Conservation (phyloP, 805 yeast species). For the Suhomyces pyralidae region DNA sequence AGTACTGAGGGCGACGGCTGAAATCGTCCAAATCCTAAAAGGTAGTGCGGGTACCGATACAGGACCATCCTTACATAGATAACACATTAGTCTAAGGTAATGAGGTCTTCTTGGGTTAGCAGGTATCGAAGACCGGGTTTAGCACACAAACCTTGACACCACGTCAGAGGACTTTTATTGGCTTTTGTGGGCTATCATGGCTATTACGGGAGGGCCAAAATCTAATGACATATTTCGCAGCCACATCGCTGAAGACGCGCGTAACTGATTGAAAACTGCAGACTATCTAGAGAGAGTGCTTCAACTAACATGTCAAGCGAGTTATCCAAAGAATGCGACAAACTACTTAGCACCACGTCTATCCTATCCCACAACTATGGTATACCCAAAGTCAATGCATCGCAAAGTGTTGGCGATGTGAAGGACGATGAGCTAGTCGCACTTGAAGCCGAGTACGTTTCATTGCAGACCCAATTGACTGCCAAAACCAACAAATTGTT, state of each 20-base stretch:
- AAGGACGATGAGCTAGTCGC: slow-evolving; percentile 7
- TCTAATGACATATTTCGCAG: not conserved
- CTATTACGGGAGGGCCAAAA: not conserved
- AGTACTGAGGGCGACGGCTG: not conserved
- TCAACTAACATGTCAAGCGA: not conserved
- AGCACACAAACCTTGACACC: not conserved
- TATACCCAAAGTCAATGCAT: slow-evolving; percentile 16
- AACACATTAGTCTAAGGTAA: not conserved
- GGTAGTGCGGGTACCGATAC: not conserved
- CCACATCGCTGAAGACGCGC: slow-evolving; percentile 1
- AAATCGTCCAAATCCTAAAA: not conserved
- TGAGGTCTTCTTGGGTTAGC: not conserved
- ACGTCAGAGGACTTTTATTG: too few relatives aligned
- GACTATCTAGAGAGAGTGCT: not conserved
- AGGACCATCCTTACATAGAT: not conserved
- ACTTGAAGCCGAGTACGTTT: slow-evolving; percentile 26
- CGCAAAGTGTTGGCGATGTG: slow-evolving; percentile 1
- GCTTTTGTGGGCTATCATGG: too few relatives aligned
- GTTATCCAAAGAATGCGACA: slow-evolving; percentile 21
- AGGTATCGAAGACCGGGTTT: not conserved
- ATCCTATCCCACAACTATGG: slow-evolving; percentile 34
- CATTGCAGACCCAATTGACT: slow-evolving; percentile 21
- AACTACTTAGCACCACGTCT: slow-evolving; percentile 16
- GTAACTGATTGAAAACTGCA: not conserved
- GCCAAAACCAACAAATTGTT: slow-evolving; percentile 25